phyloP scores from a whole-genome alignment of 2,329 filamentous ascomycete genomes.

The Xylariaceae sp. region DNA sequence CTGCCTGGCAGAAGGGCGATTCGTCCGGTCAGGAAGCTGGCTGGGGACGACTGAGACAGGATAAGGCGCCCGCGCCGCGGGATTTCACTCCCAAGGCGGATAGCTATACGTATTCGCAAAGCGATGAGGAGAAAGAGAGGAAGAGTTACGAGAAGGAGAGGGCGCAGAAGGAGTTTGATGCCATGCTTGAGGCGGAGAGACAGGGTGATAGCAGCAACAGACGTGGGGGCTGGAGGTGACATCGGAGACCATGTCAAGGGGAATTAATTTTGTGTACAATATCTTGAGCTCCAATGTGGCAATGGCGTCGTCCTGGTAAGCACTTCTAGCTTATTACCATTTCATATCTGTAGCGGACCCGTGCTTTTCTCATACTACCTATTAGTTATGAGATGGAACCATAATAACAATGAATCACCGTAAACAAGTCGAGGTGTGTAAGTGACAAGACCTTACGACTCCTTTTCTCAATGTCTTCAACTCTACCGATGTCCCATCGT shows the following conservation, averaged over 20 bases:
- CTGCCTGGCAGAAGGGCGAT: conserved; percentile 25
- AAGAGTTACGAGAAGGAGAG: conserved; percentile 37
- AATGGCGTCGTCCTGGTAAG: not conserved
- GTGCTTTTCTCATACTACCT: too few relatives aligned
- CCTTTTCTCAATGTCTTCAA: conserved; percentile 47
- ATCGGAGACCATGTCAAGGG: not conserved
- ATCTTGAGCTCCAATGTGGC: not conserved
- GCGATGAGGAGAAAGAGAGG: conserved; percentile 37
- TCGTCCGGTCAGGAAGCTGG: conserved; percentile 28
- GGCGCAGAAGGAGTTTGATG: conserved; percentile 49
- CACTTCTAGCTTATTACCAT: not conserved
- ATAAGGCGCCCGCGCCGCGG: conserved; percentile 20
- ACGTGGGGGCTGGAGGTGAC: conserved; percentile 11
- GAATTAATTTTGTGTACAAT: conserved; percentile 2
- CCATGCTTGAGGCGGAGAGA: conserved; percentile 42
- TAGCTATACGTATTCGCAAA: conserved; percentile 34
- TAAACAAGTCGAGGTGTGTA: too few relatives aligned
- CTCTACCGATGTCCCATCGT: conserved; percentile 44
- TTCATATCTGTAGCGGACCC: not conserved
- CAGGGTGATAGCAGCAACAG: conserved; percentile 17
- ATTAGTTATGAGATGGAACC: too few relatives aligned
- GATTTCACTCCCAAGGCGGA: conserved; percentile 24
- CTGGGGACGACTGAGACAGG: conserved; percentile 28
- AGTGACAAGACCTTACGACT: conserved; percentile 19
- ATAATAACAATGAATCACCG: too few relatives aligned